Conservation (phyloP, 441 rosid species). For the Rhodomyrtus psidioides region DNA sequence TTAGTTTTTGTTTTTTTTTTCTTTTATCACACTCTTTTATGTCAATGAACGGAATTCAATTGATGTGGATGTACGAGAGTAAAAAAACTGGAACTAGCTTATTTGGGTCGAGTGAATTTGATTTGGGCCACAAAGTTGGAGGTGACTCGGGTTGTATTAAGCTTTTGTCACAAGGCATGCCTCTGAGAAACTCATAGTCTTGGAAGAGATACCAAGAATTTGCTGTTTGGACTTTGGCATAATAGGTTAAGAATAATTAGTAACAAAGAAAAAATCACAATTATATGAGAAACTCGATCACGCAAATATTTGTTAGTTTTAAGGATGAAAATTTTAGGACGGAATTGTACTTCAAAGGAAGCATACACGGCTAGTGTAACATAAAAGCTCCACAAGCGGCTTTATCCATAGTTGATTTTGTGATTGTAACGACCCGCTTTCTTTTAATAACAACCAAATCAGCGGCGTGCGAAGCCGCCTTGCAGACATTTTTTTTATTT, state of each 20-base stretch:
- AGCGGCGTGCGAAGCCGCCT: no score
- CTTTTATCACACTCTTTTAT: background rate
- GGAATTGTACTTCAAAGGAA: background rate
- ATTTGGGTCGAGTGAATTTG: background rate
- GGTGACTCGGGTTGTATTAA: no score
- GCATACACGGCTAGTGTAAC: background rate
- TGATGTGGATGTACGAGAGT: background rate
- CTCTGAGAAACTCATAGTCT: no score
- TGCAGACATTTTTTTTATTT: no score
- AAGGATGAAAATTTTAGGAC: background rate
- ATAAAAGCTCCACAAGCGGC: background rate
- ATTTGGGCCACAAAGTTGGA: background rate
- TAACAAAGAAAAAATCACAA: background rate
- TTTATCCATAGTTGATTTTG: background rate
- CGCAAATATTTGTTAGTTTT: background rate
- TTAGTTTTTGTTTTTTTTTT: background rate
- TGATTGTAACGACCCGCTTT: background rate
- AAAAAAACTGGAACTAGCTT: background rate
- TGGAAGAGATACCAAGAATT: background rate
- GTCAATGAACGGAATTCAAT: background rate
- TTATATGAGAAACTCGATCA: background rate
- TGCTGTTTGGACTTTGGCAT: background rate
- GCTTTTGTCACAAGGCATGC: no score
- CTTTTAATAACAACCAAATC: background rate
- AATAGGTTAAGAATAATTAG: background rate